Evolutionary conservation across 768 basidiomycete genomes (phyloP), one percentile per base, ranked within the genome.

Genomic region (Boletales sp.): DNA sequence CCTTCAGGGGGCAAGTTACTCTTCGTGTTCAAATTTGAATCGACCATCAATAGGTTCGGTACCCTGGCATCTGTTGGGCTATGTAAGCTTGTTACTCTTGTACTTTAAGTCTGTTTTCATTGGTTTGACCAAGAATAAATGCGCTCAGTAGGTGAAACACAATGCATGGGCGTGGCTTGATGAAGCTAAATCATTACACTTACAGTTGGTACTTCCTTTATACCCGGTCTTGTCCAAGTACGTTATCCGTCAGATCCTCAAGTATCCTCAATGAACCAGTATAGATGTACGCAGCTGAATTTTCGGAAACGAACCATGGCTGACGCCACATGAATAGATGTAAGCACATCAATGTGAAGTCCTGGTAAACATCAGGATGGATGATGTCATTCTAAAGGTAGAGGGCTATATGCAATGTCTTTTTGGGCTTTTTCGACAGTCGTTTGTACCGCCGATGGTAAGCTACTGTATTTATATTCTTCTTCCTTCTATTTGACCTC

Each of bases 371-470:
- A 10, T 31, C 3, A 13, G 10, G 2, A 9, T 21, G 40, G 8
- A 5, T 15, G 11, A 38, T 8, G 12, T 8, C 30, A 4, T 11
- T 45, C 17, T 24, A 10, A 44, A 57, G 57, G 57, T 27, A 54
- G 21, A 18, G 19, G 15, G 9, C 4, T 48, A 0, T 24, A 39
- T 41, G 13, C 45, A 4, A 13, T 34, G 2, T 13, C 15, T 18
- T 17, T 9, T 29, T 56, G 56, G 57, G 15, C n/a, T 2, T 54
- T 31, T 15, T 17, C 27, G 2, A 8, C 54, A 13, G 58, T 54
- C 41, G 15, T 51, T 40, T 24, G 40, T 46, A 46, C 41, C 30
- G 40, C 49, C 6, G 56, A 58, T 36, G 39, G 56, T 58, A 10
- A 40, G 57, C 41, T 24, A 17, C 2, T 19, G 13, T 21, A 35